Percentiles rank a stretch among this genome's conserved stretches.
phyloP scores from a whole-genome alignment of 129 eudicot genomes.

The carrot (Daucus carota) region DNA sequence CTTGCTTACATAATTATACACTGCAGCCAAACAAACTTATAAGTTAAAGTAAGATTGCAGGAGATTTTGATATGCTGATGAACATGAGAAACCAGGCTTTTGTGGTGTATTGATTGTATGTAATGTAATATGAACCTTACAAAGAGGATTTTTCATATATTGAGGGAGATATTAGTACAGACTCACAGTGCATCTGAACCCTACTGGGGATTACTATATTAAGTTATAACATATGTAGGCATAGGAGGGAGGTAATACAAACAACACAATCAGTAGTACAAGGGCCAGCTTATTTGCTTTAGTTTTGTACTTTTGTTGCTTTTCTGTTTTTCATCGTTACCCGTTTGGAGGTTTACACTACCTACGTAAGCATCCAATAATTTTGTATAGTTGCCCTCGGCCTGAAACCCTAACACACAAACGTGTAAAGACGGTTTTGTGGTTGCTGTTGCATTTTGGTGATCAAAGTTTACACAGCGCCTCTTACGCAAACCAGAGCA shows the following conservation, averaged over 20 bases:
- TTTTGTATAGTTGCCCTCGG: too few species aligned
- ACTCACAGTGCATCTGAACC: slow-evolving; percentile 2
- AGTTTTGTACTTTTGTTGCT: neutral
- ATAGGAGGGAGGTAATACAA: neutral
- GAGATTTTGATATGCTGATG: neutral
- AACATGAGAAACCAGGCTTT: neutral
- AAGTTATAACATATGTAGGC: neutral
- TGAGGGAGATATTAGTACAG: neutral
- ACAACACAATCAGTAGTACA: neutral
- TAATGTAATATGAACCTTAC: neutral
- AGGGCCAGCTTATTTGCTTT: neutral
- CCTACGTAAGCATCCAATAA: too few species aligned
- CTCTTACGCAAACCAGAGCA: too few species aligned
- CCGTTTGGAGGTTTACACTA: neutral
- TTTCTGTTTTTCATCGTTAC: neutral
- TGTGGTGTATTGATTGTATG: neutral
- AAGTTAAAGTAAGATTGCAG: neutral
- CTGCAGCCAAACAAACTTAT: too few species aligned
- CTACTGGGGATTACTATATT: neutral
- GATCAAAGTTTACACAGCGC: too few species aligned
- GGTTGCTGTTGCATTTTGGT: too few species aligned
- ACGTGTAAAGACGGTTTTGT: too few species aligned
- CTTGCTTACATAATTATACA: too few species aligned
- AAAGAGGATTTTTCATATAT: neutral
- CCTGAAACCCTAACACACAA: too few species aligned